A percentile compares a stretch with the other conserved stretches of the same genome.
Evolutionary conservation across 768 basidiomycete genomes (phyloP).

Genomic region (Termitomyces sp.): DNA sequence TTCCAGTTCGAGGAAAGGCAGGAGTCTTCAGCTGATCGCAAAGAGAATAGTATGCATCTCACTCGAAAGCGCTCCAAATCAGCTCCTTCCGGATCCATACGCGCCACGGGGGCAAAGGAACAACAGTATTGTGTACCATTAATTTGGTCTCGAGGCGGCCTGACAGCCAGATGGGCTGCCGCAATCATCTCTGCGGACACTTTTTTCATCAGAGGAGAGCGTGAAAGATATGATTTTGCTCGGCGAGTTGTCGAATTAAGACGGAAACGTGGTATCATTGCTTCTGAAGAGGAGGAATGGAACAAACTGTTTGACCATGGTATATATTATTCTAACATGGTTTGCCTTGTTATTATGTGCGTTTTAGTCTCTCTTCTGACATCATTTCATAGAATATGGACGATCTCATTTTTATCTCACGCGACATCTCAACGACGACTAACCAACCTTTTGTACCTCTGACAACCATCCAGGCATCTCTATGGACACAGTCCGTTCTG

Average conservation of each 20-base stretch:
- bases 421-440: conserved; percentile 70
- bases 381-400: conserved; percentile 58
- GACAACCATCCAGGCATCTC: conserved; percentile 62
- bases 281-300: conserved; percentile 69
- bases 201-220: conserved; percentile 74
- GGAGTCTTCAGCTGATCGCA: conserved; percentile 7
- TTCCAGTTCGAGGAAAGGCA: conserved; percentile 53
- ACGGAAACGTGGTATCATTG: conserved; percentile 43
- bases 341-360: conserved; percentile 23
- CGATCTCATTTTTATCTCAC: conserved; percentile 68
- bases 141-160: conserved; percentile 73
- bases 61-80: conserved; percentile 17
- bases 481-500: conserved; percentile 74
- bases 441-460: conserved; percentile 64
- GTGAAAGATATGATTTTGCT: conserved; percentile 76
- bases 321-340: conserved; percentile 88
- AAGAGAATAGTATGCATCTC: not conserved
- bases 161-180: conserved; percentile 68
- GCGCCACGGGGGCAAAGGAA: not conserved
- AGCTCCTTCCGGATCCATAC: conserved; percentile 10
- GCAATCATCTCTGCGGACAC: conserved; percentile 73
- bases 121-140: conserved; percentile 30
- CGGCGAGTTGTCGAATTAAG: conserved; percentile 71
- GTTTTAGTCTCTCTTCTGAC: not conserved
- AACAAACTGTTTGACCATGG: conserved; percentile 63